A percentile compares a stretch with the other conserved stretches of the same genome.
Evolutionary conservation across 192 early-diverging fungal genomes (phyloP).

Genomic region (Anaeromyces robustus): DNA sequence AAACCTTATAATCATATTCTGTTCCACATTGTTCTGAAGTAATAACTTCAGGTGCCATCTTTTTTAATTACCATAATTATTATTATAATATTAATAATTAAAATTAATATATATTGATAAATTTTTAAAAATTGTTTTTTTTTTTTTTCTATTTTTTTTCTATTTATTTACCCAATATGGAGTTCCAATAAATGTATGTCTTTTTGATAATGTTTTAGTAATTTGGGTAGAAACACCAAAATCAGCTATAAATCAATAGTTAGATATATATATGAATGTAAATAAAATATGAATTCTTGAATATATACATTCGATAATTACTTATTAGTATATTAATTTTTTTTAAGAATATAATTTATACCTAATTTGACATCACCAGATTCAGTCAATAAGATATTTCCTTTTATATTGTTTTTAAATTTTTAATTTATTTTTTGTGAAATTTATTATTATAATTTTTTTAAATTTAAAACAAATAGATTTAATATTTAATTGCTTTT

Average conservation of each 20-base stretch:
- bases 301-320: too few species aligned
- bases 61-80: background rate
- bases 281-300: too few species aligned
- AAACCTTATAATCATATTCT: constrained; percentile 6
- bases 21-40: constrained; percentile 4
- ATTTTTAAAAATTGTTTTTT: too few species aligned
- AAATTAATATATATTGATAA: too few species aligned
- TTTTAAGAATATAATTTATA: background rate
- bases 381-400: constrained; percentile 12
- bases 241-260: constrained; percentile 4
- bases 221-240: constrained; percentile 7
- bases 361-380: constrained; percentile 11
- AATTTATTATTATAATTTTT: too few species aligned
- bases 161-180: constrained; percentile 1
- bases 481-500: too few species aligned
- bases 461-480: too few species aligned
- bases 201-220: constrained; percentile 7
- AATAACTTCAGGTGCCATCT: constrained; percentile 11
- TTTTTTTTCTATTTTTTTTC: too few species aligned
- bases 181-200: constrained; percentile 11
- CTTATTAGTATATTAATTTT: background rate
- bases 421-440: too few species aligned
- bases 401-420: too few species aligned
- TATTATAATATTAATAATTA: background rate
- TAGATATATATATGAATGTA: too few species aligned